Evolutionary conservation across 2,329 filamentous ascomycete genomes (phyloP), one percentile per base, ranked within the genome.

Genomic region (Zymoseptoria pseudotritici): DNA sequence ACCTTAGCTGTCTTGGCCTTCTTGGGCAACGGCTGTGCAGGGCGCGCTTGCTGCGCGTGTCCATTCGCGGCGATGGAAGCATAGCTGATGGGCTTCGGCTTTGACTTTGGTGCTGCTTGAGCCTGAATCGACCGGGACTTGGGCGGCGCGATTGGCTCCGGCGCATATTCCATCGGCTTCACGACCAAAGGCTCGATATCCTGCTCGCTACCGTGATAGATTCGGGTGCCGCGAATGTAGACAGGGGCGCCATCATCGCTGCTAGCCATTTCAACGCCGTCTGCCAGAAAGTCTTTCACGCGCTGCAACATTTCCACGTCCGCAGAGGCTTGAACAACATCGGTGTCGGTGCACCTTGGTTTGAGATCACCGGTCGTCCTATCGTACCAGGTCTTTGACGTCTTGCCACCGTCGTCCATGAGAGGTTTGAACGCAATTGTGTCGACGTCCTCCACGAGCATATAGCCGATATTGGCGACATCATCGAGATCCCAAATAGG

Each of bases 291-390:
- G 61, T 86, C 84, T 58, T 82, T 80, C 57, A 88, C 79, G 50
- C 86, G 80, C 69, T 83, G 83, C n/a, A 87, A 77, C 82, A 86
- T 87, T 71, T 89, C 86, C 36, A 83, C 77, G 58, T 86, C 83
- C 0, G 80, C 78, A 59, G 84, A 80, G 57, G 80, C 78, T 58
- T 82, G 78, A 61, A 82, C 77, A 31, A 83, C 72, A 9, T 74
- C 74, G 31, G 69, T 68, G 61, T 85, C 82, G 10, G 77, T 78
- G 71, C 78, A 79, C 53, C 79, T 80, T 13, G 78, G 77, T 70
- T 86, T 87, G 58, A 77, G 62, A 13, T 71, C 69, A 20, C 71
- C 73, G 21, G 67, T 69, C n/a, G 75, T 71, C 11, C 72, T 70
- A 60, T 77, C 75, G 54, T 81, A 75, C 76, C 85, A 85, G 57